Evolutionary conservation across 169 alveolate genomes (phyloP), one percentile per base, ranked within the genome.

Genomic region (Plasmodium relictum): DNA sequence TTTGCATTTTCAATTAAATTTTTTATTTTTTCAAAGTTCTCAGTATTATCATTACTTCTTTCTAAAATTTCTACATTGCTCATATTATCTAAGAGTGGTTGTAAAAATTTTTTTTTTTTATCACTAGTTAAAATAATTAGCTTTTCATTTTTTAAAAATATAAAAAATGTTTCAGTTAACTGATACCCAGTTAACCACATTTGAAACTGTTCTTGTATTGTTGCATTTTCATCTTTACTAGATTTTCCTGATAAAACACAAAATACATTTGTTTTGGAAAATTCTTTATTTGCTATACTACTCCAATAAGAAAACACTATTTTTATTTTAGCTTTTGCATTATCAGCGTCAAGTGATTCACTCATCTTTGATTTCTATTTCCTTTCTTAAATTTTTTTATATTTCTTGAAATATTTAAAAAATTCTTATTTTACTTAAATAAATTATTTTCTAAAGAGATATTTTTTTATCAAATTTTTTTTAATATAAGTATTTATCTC

Each of bases 161-260:
- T 85, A 62, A 96, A 93, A 74, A 96, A 94, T 0, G 98, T 96
- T 65, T 96, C 98, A 0, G 98, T 96, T 63, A 96, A 95, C 74
- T 96, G 97, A 65, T 95, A 96, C 3, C 98, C 98, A 26, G 96
- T 94, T 61, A 96, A 88, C 98, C 98, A 96, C 86, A 95, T 88
- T 85, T 97, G 95, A 88, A 61, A 70, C 41, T 62, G 88, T 48
- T 71, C 78, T n/a, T 72, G 91, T 24, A 63, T 44, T 44, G 91
- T 78, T 10, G 85, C 90, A 59, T 86, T 68, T 22, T 58, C 94
- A 31, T 66, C 85, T 24, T 80, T 74, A 59, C 88, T 74, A 1
- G 92, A 62, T 65, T 74, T 73, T 39, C 89, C 91, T 12, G 92
- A 83, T 2, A 71, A 37, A 0, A 59, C 83, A 31, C 92, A 66